Percentiles rank a stretch among this genome's conserved stretches.
phyloP scores from a whole-genome alignment of 2,329 filamentous ascomycete species.

The Cyclaneusma minus region DNA sequence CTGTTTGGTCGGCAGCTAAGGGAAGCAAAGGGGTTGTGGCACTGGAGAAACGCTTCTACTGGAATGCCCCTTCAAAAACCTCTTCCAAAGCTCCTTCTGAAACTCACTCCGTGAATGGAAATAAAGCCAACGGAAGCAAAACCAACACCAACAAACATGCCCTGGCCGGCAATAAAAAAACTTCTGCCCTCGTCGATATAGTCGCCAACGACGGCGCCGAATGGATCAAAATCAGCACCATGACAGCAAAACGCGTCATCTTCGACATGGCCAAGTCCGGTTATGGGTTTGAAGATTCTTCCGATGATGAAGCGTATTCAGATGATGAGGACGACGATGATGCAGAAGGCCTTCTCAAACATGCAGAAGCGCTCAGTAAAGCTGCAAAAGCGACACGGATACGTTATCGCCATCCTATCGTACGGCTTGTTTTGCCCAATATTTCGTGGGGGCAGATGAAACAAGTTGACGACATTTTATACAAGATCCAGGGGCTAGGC shows the following conservation, averaged over 20 bases:
- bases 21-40: constrained; percentile 36
- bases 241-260: constrained; percentile 45
- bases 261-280: constrained; percentile 56
- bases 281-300: constrained; percentile 34
- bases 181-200: constrained; percentile 41
- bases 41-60: constrained; percentile 41
- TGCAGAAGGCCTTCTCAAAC: constrained; percentile 39
- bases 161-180: constrained; percentile 4
- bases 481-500: constrained; percentile 34
- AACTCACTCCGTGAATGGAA: constrained; percentile 2
- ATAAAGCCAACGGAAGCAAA: constrained; percentile 6
- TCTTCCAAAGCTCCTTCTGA: constrained; percentile 1
- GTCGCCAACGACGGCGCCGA: constrained; percentile 44
- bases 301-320: constrained; percentile 26
- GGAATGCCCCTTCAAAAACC: constrained; percentile 16
- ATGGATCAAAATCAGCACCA: constrained; percentile 55
- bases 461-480: constrained; percentile 40
- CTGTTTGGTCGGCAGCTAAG: constrained; percentile 48
- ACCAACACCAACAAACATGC: too few relatives aligned
- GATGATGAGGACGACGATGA: constrained; percentile 23
- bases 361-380: constrained; percentile 39
- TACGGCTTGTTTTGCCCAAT: constrained; percentile 45
- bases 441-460: constrained; percentile 31
- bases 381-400: constrained; percentile 40
- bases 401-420: constrained; percentile 39